These are phyloP conservation scores for Gaeumannomyces tritici DNA, from an alignment of 2,329 filamentous ascomycete genomes.

Conservation along the genomic window DNA sequence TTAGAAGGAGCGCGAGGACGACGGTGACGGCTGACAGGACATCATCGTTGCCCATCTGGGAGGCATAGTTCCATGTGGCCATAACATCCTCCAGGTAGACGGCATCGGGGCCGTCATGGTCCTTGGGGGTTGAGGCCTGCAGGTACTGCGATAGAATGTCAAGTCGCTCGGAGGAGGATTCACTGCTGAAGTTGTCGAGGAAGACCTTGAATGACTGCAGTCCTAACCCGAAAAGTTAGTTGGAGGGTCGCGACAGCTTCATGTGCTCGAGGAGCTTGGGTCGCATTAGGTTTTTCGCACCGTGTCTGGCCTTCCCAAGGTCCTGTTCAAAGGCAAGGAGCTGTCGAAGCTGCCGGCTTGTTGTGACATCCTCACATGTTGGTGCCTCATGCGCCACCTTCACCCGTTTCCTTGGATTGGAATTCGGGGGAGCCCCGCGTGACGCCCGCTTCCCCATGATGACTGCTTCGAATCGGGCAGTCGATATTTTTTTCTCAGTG, in stretches of 20 bases:
- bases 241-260: not conserved
- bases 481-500: not conserved
- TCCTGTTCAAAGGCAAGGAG: conserved; percentile 66
- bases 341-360: conserved; percentile 56
- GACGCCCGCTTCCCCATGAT: conserved; percentile 36
- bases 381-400: conserved; percentile 47
- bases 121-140: conserved; percentile 32
- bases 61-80: conserved; percentile 80
- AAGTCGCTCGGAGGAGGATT: conserved; percentile 34
- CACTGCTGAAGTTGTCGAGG: conserved; percentile 49
- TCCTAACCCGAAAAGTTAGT: conserved; percentile 29
- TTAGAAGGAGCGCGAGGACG: conserved; percentile 72
- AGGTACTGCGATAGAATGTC: conserved; percentile 63
- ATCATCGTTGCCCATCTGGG: conserved; percentile 68
- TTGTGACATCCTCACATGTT: conserved; percentile 51
- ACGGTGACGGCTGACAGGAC: conserved; percentile 74
- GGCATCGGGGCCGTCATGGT: conserved; percentile 44
- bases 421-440: conserved; percentile 24
- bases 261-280: not conserved
- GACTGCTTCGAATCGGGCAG: not conserved
- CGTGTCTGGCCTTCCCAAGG: conserved; percentile 55
- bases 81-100: conserved; percentile 70
- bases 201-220: conserved; percentile 62
- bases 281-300: conserved; percentile 22
- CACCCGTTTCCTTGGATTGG: conserved; percentile 39